phyloP scores from a whole-genome alignment of 1,139 yeast genomes.

The Zygoascus hellenicus region DNA sequence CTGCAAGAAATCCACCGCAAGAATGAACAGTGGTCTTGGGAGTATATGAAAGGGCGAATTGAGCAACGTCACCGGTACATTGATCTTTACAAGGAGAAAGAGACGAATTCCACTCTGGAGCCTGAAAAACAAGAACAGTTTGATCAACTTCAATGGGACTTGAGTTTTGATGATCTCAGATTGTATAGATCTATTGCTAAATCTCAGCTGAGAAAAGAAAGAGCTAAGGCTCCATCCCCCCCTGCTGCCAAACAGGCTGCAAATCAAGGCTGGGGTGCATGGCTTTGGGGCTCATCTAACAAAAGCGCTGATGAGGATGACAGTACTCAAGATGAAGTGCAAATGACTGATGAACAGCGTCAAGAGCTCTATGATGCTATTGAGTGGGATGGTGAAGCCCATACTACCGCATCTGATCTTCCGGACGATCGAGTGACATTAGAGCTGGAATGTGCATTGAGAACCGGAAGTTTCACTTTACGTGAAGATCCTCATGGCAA shows the following conservation, averaged over 20 bases:
- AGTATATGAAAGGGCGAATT: constrained; percentile 60
- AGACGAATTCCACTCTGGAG: constrained; percentile 30
- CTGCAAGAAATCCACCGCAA: constrained; percentile 74
- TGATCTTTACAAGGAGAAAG: constrained; percentile 57
- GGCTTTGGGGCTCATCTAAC: constrained; percentile 35
- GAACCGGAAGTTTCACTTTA: constrained; percentile 72
- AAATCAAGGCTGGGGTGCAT: constrained; percentile 30
- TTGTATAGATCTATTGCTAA: constrained; percentile 80
- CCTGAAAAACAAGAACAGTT: constrained; percentile 40
- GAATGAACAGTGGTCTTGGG: constrained; percentile 88
- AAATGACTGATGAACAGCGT: constrained; percentile 41
- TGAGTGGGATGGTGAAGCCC: constrained; percentile 73
- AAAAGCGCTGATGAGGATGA: constrained; percentile 20
- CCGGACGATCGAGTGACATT: constrained; percentile 70
- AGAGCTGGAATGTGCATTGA: constrained; percentile 61
- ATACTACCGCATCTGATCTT: constrained; percentile 49
- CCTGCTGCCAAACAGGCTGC: constrained; percentile 10
- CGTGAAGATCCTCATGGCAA: constrained; percentile 35
- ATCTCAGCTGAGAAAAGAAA: constrained; percentile 55
- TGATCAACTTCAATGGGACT: constrained; percentile 49
- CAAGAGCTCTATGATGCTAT: constrained; percentile 88
- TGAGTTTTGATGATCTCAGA: constrained; percentile 73
- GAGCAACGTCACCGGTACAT: constrained; percentile 68
- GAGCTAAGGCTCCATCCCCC: constrained; percentile 22
- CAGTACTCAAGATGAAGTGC: constrained; percentile 27